phyloP scores from a whole-genome alignment of 2,329 filamentous ascomycete genomes.

The Cordyceps cateniannulata region DNA sequence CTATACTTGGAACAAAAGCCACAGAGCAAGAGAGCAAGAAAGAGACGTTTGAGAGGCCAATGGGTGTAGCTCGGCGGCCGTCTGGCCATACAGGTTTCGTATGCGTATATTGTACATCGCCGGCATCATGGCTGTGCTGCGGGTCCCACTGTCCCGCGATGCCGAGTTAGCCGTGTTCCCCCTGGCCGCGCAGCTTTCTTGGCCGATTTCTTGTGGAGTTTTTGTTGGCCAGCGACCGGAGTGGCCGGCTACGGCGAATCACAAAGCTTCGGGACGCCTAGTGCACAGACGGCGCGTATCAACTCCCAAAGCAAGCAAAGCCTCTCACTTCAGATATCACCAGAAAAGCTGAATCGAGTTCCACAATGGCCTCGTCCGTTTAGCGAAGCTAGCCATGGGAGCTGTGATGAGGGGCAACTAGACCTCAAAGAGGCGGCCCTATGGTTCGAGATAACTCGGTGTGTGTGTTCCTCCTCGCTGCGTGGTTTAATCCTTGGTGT shows the following conservation, averaged over 20 bases:
- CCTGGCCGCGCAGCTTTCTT: neutral
- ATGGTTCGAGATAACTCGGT: neutral
- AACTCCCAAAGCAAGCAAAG: neutral
- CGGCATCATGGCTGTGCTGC: neutral
- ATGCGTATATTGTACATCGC: neutral
- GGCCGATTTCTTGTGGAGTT: neutral
- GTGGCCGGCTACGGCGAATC: constrained; percentile 6
- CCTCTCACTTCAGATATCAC: neutral
- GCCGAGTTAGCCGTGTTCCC: constrained; percentile 7
- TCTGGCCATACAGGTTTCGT: neutral
- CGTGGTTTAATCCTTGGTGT: neutral
- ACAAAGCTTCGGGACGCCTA: neutral
- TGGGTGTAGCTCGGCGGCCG: no score
- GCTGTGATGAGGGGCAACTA: neutral
- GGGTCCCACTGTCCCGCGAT: neutral
- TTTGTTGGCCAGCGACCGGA: neutral
- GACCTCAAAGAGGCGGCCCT: neutral
- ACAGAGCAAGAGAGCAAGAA: no score
- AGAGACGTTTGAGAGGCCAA: no score
- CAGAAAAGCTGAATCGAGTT: neutral
- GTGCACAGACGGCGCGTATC: neutral
- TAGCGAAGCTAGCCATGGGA: neutral
- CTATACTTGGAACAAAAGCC: no score
- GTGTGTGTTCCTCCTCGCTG: neutral
- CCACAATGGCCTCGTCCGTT: neutral